Evolutionary conservation across 192 early-diverging fungal species (phyloP).

Genomic region (Linnemannia schmuckeri): DNA sequence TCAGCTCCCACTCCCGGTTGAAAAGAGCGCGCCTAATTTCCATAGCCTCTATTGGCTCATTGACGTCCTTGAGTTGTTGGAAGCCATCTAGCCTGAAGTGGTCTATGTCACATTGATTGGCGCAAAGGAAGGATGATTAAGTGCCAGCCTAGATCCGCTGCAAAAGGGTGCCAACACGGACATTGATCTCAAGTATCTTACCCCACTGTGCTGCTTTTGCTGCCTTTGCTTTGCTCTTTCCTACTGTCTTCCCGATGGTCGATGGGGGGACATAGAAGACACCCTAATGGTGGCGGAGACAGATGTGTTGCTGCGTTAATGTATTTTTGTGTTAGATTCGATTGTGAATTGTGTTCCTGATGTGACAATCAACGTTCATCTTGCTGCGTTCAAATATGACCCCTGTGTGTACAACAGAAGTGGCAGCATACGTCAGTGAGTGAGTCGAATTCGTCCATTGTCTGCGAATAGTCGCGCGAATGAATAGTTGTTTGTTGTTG

Average conservation of each 20-base stretch:
- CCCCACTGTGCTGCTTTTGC: background rate
- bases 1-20: conserved; percentile 65
- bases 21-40: conserved; percentile 64
- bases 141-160: background rate
- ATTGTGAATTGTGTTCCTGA: no score
- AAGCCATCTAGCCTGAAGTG: conserved; percentile 67
- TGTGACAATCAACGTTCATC: no score
- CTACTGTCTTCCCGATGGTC: background rate
- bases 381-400: no score
- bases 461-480: background rate
- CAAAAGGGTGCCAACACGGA: background rate
- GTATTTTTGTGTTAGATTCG: background rate
- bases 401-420: no score
- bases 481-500: no score
- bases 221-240: background rate
- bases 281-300: background rate
- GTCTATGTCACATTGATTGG: background rate
- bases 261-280: conserved; percentile 13
- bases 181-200: background rate
- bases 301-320: background rate
- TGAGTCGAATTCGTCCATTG: conserved; percentile 64
- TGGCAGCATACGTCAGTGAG: conserved; percentile 54
- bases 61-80: conserved; percentile 69
- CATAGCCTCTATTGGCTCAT: conserved; percentile 67
- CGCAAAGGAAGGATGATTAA: background rate